Conservation (phyloP, 1,284 basidiomycete genomes). For the Puccinia polysora region DNA sequence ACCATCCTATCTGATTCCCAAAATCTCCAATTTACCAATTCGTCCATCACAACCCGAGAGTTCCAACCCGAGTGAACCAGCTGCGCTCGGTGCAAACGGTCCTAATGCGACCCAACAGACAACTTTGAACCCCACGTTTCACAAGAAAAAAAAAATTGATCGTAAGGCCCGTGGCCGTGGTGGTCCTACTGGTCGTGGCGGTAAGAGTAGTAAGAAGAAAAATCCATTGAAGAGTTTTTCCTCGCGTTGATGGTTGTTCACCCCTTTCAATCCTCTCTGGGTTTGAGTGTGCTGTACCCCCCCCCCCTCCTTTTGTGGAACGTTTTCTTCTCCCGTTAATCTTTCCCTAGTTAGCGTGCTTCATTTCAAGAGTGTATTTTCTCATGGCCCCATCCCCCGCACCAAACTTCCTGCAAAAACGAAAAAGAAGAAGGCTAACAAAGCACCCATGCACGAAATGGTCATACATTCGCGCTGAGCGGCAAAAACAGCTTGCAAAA, state of each 20-base stretch:
- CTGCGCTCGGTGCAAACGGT: not conserved
- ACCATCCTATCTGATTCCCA: slow-evolving; percentile 85
- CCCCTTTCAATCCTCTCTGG: no score
- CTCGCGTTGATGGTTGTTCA: slow-evolving; percentile 3
- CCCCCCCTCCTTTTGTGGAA: no score
- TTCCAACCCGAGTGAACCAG: slow-evolving; percentile 10
- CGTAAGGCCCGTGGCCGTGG: not conserved
- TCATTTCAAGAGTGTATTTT: no score
- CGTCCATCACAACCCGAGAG: slow-evolving; percentile 9
- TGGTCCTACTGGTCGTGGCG: not conserved
- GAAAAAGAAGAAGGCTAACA: no score
- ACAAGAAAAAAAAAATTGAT: slow-evolving; percentile 4
- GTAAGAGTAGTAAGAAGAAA: slow-evolving; percentile 31
- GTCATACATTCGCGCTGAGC: no score
- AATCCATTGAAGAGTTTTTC: slow-evolving; percentile 38
- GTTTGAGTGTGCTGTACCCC: no score
- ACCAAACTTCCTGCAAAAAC: no score
- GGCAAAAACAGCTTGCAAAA: no score
- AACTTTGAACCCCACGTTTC: slow-evolving; percentile 4
- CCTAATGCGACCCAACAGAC: not conserved
- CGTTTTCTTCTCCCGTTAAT: no score
- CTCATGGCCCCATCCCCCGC: no score
- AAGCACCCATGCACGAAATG: no score
- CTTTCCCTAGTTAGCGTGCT: no score
- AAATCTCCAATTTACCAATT: slow-evolving; percentile 60